Evolutionary conservation across 2,329 filamentous ascomycete genomes (phyloP), one percentile per base, ranked within the genome.

Genomic region (Arthrinium phaeospermum): DNA sequence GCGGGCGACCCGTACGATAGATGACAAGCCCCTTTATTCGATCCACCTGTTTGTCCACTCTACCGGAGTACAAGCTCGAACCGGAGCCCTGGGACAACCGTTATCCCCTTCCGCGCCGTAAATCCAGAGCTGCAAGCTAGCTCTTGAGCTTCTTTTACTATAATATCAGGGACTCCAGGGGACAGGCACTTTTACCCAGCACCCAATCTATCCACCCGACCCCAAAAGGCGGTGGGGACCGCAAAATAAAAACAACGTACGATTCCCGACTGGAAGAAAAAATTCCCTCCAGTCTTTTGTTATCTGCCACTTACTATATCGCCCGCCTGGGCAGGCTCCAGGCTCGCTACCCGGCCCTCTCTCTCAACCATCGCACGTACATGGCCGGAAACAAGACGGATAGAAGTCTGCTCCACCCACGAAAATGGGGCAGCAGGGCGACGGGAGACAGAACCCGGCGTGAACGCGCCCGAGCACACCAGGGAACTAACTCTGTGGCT

Each of bases 21-120:
- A 61, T 61, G 30, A 37, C 27, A 61, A 61, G 53, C 53, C 53
- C 53, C 53, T 61, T 61, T 61, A 37, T 61, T 37, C 30, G 30
- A 22, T 61, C 53, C 53, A 61, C 53, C 53, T 16, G 16, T 10
- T 34, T 61, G 53, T 22, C 53, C 53, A 37, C 53, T 61, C 22
- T 8, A 34, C 53, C 53, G 53, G 53, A 61, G 19, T 22, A 61
- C 53, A 34, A 61, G 53, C 30, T 61, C 53, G 53, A 61, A 61
- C 53, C 53, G 53, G 53, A 61, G 30, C 53, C 34, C 53, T 61
- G 53, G 53, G 53, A 61, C 53, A 61, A 19, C 16, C 30, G 37
- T 61, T 14, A 14, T 57, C 27, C 51, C 51, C 16, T 57, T 57
- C 51, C 53, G 53, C 53, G 53, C 16, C 51, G 51, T 19, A 57